Evolutionary conservation across 1,284 basidiomycete genomes (phyloP), one percentile per base, ranked within the genome.

Genomic region (Schizophyllum amplum): DNA sequence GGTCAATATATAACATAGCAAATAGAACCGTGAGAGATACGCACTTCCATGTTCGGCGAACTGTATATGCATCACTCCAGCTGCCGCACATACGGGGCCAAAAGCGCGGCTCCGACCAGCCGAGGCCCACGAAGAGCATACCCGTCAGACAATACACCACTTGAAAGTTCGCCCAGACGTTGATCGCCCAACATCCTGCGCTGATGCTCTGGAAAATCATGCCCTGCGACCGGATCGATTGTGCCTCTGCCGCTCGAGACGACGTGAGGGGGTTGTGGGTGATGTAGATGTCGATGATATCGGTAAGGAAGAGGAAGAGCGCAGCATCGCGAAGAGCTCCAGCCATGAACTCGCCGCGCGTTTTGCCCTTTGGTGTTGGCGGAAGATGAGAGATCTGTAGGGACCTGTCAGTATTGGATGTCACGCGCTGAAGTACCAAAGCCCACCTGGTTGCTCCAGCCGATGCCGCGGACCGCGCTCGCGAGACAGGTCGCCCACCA

Each of bases 371-470:
- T 5, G 26, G 54, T 20, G n/a, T 46, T 51, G 4, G 22, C 42
- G 6, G 48, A 24, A 24, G 23, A n/a, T 49, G n/a, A n/a, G 48
- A n/a, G n/a, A 49, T n/a, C 48, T 33, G 51, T 17, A 22, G 54
- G 6, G 48, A 54, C 55, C 4, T 52, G 27, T 15, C 13, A 46
- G 7, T 48, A 52, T n/a, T n/a, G n/a, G n/a, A n/a, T 53, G 47
- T 47, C 33, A 20, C 15, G 15, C 1, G 58, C 24, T 21, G 20
- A 24, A 5, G 33, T 27, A 3, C 47, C 15, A 13, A 51, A 47
- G 25, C 55, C 49, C 20, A 55, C 27, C 26, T 56, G 55, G 47
- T 59, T 54, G 11, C 26, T 52, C 55, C 58, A 59, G 26, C 58
- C 58, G 1, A 59, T 52, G 9, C 58, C 58, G 22, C 55, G 58